Percentiles rank a stretch among this genome's conserved stretches.
phyloP scores from a whole-genome alignment of 306 rosid species.

The Quercus parvula region DNA sequence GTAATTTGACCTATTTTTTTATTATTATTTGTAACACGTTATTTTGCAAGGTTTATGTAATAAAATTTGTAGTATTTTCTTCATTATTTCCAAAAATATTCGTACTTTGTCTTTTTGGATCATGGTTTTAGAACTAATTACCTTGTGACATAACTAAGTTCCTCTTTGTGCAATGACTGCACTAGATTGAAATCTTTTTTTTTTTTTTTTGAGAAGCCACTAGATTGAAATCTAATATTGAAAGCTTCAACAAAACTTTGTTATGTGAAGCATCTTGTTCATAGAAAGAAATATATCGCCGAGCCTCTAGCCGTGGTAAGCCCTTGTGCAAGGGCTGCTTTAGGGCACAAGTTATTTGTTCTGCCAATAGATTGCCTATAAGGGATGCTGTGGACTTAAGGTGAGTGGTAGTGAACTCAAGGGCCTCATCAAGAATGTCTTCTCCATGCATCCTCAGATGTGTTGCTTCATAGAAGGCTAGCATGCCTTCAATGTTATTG shows the following conservation, averaged over 20 bases:
- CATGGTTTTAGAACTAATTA: not conserved
- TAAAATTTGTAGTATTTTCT: no score
- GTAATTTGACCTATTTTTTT: no score
- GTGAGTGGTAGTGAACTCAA: constrained; percentile 23
- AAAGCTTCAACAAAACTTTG: constrained; percentile 26
- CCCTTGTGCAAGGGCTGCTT: constrained; percentile 25
- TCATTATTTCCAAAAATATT: no score
- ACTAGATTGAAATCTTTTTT: constrained; percentile 38
- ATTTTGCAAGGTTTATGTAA: no score
- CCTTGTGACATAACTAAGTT: constrained; percentile 26
- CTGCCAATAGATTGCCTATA: no score
- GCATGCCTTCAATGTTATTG: constrained; percentile 23
- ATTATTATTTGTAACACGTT: no score
- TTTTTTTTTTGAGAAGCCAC: not conserved
- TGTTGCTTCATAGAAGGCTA: constrained; percentile 53
- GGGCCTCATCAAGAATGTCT: constrained; percentile 44
- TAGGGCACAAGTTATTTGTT: not conserved
- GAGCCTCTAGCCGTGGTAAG: constrained; percentile 35
- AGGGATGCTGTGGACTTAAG: no score
- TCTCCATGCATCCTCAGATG: constrained; percentile 37
- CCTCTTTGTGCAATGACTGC: constrained; percentile 40
- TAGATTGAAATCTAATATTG: constrained; percentile 46
- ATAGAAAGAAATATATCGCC: constrained; percentile 29
- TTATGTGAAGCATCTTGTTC: constrained; percentile 30
- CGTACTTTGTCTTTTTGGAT: not conserved